A percentile compares a stretch with the other conserved stretches of the same genome.
These are phyloP conservation scores for Zygoascus hellenicus DNA, from an alignment of 1,139 yeast species.

Conservation along the genomic window DNA sequence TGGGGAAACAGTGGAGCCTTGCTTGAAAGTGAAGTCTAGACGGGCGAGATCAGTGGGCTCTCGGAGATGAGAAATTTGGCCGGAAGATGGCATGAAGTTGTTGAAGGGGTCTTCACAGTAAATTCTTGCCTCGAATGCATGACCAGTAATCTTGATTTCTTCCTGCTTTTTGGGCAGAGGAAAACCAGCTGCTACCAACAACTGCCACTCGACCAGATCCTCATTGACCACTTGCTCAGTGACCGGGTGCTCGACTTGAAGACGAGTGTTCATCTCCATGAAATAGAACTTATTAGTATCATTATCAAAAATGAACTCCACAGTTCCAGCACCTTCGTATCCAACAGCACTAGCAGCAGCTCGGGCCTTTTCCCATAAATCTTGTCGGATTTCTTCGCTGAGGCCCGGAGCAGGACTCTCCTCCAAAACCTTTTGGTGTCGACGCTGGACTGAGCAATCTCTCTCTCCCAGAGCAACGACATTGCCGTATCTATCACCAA, in stretches of 20 bases:
- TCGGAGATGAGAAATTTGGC: slow-evolving; percentile 23
- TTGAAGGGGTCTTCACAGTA: slow-evolving; percentile 35
- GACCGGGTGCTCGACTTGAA: slow-evolving; percentile 60
- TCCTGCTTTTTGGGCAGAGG: slow-evolving; percentile 33
- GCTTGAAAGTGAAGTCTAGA: slow-evolving; percentile 30
- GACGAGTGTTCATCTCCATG: slow-evolving; percentile 58
- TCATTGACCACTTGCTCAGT: slow-evolving; percentile 87
- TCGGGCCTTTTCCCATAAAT: slow-evolving; percentile 55
- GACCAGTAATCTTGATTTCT: slow-evolving; percentile 29
- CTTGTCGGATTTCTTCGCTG: slow-evolving; percentile 37
- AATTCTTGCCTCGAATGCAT: slow-evolving; percentile 34
- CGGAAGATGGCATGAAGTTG: slow-evolving; percentile 32
- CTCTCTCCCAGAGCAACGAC: slow-evolving; percentile 44
- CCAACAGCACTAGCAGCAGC: slow-evolving; percentile 50
- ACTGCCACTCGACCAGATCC: slow-evolving; percentile 88
- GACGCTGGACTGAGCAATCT: slow-evolving; percentile 45
- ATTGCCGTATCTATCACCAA: slow-evolving; percentile 34
- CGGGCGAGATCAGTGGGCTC: slow-evolving; percentile 21
- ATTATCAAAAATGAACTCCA: slow-evolving; percentile 56
- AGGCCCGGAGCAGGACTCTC: slow-evolving; percentile 50
- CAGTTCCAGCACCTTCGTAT: slow-evolving; percentile 60
- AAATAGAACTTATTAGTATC: slow-evolving; percentile 52
- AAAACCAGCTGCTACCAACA: slow-evolving; percentile 42
- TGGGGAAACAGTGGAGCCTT: slow-evolving; percentile 31
- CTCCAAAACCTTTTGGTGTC: slow-evolving; percentile 48